Evolutionary conservation across 768 basidiomycete genomes (phyloP), one percentile per base, ranked within the genome.

Genomic region (Lentinula boryana): DNA sequence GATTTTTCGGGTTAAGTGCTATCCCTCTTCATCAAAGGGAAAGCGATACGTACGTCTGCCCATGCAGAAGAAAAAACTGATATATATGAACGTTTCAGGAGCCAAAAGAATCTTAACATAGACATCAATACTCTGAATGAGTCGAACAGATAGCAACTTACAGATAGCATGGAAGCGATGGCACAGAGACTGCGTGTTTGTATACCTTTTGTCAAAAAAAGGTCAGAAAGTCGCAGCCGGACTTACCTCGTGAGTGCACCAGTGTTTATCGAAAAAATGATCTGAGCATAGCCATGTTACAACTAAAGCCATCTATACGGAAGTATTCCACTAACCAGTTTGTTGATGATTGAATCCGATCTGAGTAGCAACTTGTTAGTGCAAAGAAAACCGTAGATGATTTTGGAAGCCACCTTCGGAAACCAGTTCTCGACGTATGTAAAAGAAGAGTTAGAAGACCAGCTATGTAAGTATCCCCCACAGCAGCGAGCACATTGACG

Each of bases 11-110:
- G 33, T 67, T 43, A 70, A 55, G 46, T 56, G 58, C 21, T 65
- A 70, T 60, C 66, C 72, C 56, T 70, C 72, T 5, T 3, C 16
- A 8, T 13, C 3, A 15, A 44, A 41, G 23, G 58, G 10, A 12
- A 70, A 61, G 53, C 70, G 75, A 52, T 68, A 78, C 84, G 67
- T 67, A 86, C 85, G 68, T 59, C 84, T 76, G 23, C 84, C 83
- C 43, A 84, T 78, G 67, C 78, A 80, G 64, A 84, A 85, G 68
- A 81, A 87, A 69, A 86, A 87, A 2, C 75, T 70, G 50, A 85
- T 80, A 61, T 86, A 86, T 58, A 84, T 68, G 71, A 84, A 82
- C 0, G 83, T 80, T 1, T 75, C 38, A 0, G 77, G 78, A 38
- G 78, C 78, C 13, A 75, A 71, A 9, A 72, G 62, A 66, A 84